Conservation (phyloP, 345 rosid species). For the Eucalyptus leucophloia region DNA sequence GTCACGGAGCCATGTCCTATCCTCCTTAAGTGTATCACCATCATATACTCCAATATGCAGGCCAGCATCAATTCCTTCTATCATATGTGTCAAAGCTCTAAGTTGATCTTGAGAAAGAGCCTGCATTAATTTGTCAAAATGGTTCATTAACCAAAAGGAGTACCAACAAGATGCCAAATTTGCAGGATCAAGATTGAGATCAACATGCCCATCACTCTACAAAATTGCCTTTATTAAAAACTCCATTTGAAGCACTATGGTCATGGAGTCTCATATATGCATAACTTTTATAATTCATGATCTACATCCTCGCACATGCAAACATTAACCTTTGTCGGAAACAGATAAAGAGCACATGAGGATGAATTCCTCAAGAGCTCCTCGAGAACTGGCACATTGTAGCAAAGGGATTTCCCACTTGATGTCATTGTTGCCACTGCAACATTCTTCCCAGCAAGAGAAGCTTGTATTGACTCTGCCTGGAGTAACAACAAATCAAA, state of each 20-base stretch:
- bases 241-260: not conserved
- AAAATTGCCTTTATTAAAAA: not conserved
- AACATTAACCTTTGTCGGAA: constrained; percentile 74
- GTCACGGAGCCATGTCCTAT: constrained; percentile 57
- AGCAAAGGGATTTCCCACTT: constrained; percentile 98
- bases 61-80: constrained; percentile 28
- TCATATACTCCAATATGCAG: constrained; percentile 75
- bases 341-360: constrained; percentile 80
- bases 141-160: not conserved
- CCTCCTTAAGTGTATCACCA: constrained; percentile 71
- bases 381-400: constrained; percentile 88
- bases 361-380: constrained; percentile 45
- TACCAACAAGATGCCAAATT: not conserved
- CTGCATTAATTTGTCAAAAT: constrained; percentile 21
- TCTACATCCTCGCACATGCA: not conserved
- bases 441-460: constrained; percentile 70
- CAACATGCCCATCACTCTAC: not conserved
- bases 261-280: not conserved
- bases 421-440: constrained; percentile 93
- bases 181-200: not conserved
- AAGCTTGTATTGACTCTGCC: constrained; percentile 77
- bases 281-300: not conserved
- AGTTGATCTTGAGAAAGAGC: constrained; percentile 97
- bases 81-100: constrained; percentile 48
- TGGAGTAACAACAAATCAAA: constrained; percentile 7